A percentile compares a stretch with the other conserved stretches of the same genome.
These are phyloP conservation scores for Aspergillus conjunctus DNA, from an alignment of 495 filamentous ascomycete genomes.

Conservation along the genomic window DNA sequence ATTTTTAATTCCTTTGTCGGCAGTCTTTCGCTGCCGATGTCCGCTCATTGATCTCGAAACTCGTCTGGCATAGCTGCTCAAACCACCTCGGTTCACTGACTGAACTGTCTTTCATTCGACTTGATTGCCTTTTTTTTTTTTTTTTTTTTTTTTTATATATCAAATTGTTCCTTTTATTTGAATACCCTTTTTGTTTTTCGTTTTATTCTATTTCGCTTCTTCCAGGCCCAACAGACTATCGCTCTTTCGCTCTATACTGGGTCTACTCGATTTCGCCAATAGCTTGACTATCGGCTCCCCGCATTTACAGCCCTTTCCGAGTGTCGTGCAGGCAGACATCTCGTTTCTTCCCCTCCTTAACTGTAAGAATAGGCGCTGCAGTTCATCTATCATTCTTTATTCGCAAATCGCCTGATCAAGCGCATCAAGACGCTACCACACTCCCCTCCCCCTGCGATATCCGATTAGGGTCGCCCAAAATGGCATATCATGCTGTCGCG, in stretches of 20 bases:
- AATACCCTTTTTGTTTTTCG: slow-evolving; percentile 13
- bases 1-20: slow-evolving; percentile 26
- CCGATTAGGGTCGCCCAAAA: slow-evolving; percentile 17
- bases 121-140: neutral
- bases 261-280: neutral
- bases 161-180: slow-evolving; percentile 4
- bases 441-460: neutral
- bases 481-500: slow-evolving; percentile 28
- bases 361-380: neutral
- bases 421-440: neutral
- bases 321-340: slow-evolving; percentile 32
- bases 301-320: slow-evolving; percentile 11
- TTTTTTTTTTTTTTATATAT: too few species aligned
- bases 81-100: slow-evolving; percentile 4
- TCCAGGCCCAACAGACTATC: neutral
- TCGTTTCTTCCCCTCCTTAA: slow-evolving; percentile 11
- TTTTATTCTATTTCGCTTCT: neutral
- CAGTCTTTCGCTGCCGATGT: slow-evolving; percentile 32
- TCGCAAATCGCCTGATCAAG: neutral
- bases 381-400: slow-evolving; percentile 1
- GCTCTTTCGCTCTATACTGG: neutral
- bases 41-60: slow-evolving; percentile 33
- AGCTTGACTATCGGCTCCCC: neutral
- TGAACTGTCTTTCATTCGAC: slow-evolving; percentile 8
- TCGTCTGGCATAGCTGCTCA: slow-evolving; percentile 1